Evolutionary conservation across 1,284 basidiomycete species (phyloP).

Genomic region (Heterobasidion occidentale): DNA sequence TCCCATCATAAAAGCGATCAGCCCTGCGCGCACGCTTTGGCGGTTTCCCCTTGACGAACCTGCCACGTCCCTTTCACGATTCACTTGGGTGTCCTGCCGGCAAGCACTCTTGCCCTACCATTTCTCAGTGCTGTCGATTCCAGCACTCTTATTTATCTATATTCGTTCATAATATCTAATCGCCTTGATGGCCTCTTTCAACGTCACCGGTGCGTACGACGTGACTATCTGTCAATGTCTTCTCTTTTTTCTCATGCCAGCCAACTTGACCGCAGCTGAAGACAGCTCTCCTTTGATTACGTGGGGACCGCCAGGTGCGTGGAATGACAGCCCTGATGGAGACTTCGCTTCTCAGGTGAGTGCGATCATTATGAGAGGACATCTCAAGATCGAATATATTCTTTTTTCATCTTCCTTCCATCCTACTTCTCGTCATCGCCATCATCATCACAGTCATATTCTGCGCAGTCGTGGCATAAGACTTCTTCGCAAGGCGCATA

Average conservation of each 20-base stretch:
- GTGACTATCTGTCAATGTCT: background rate
- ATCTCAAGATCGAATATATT: no score
- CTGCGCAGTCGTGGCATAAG: slow-evolving; percentile 30
- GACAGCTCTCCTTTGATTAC: slow-evolving; percentile 38
- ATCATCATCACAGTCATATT: slow-evolving; percentile 26
- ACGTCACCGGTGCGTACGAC: slow-evolving; percentile 28
- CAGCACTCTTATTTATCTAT: slow-evolving; percentile 5
- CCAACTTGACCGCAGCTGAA: slow-evolving; percentile 25
- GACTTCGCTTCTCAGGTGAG: slow-evolving; percentile 29
- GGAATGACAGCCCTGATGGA: slow-evolving; percentile 29
- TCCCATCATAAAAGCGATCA: background rate
- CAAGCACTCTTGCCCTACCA: slow-evolving; percentile 14
- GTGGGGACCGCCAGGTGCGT: slow-evolving; percentile 34
- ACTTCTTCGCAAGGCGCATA: slow-evolving; percentile 31
- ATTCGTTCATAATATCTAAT: slow-evolving; percentile 11
- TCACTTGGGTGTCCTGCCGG: slow-evolving; percentile 12
- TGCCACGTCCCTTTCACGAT: background rate
- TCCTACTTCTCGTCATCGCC: background rate
- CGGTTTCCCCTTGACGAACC: background rate
- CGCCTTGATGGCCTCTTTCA: slow-evolving; percentile 40
- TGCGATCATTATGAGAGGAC: background rate
- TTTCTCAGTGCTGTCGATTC: slow-evolving; percentile 12
- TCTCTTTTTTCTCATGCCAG: slow-evolving; percentile 2
- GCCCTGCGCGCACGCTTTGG: background rate
- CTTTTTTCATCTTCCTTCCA: background rate